phyloP scores from a whole-genome alignment of 148 eudicot species.

The Cornus kousa region DNA sequence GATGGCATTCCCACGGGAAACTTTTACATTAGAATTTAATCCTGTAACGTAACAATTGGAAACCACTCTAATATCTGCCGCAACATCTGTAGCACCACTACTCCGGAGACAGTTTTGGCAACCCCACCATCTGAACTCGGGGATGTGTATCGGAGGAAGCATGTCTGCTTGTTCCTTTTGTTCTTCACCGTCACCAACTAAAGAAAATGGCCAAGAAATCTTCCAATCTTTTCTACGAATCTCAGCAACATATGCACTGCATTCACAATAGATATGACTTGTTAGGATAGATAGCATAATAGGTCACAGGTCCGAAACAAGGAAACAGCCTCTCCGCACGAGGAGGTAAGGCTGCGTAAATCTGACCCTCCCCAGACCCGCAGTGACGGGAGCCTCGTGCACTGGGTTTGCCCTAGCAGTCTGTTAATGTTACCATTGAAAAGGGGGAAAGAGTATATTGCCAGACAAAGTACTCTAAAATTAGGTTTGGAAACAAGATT shows the following conservation, averaged over 20 bases:
- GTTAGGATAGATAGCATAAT: neutral
- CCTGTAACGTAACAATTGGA: slow-evolving; percentile 8
- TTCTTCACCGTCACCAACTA: slow-evolving; percentile 10
- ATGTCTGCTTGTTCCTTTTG: slow-evolving; percentile 6
- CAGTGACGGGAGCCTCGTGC: no score
- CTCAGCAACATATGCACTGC: slow-evolving; percentile 26
- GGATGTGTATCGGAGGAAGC: slow-evolving; percentile 22
- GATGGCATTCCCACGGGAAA: slow-evolving; percentile 1
- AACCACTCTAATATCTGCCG: slow-evolving; percentile 11
- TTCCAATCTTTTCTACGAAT: slow-evolving; percentile 16
- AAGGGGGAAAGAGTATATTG: neutral
- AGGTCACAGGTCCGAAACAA: no score
- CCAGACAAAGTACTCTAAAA: neutral
- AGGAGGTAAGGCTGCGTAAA: no score
- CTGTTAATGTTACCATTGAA: neutral
- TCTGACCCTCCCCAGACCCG: no score
- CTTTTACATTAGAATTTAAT: neutral
- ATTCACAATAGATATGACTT: slow-evolving; percentile 3
- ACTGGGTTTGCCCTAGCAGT: neutral
- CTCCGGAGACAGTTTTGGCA: slow-evolving; percentile 21
- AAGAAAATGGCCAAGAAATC: slow-evolving; percentile 25
- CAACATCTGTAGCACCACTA: slow-evolving; percentile 11
- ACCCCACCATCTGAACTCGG: slow-evolving; percentile 24
- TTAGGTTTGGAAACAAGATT: neutral
- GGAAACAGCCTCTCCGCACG: no score